A percentile compares a stretch with the other conserved stretches of the same genome.
Evolutionary conservation across 1,139 yeast genomes (phyloP).

Genomic region (Taphrina populina): DNA sequence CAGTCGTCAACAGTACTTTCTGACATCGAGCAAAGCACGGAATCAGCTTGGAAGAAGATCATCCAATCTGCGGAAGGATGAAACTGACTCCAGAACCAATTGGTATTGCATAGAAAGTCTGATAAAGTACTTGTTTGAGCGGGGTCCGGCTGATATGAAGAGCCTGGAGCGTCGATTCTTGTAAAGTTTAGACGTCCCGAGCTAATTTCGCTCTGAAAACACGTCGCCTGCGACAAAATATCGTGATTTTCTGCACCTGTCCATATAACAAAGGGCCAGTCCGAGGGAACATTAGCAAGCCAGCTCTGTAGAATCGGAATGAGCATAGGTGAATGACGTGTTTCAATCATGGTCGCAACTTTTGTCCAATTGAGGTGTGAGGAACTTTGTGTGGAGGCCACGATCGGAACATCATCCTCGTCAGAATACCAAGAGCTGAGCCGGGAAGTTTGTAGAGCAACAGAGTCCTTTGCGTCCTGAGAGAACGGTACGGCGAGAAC

Average conservation of each 20-base stretch:
- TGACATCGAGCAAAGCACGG: constrained; percentile 18
- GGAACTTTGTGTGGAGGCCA: not conserved
- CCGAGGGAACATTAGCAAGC: constrained; percentile 23
- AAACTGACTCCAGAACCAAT: constrained; percentile 30
- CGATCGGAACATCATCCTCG: not conserved
- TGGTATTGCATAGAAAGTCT: constrained; percentile 5
- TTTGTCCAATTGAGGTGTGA: constrained; percentile 19
- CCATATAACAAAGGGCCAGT: constrained; percentile 32
- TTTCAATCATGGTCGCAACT: constrained; percentile 30
- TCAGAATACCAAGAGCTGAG: constrained; percentile 3
- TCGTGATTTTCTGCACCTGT: constrained; percentile 10
- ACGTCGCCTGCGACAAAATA: not conserved
- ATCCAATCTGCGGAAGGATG: constrained; percentile 29
- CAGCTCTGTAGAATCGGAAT: constrained; percentile 19
- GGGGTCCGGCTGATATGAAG: constrained; percentile 8
- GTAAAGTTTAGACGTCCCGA: constrained; percentile 12
- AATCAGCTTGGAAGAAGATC: constrained; percentile 28
- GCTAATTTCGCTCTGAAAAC: constrained; percentile 2
- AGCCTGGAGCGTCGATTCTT: constrained; percentile 1
- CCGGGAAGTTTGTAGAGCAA: not conserved
- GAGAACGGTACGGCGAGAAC: not conserved
- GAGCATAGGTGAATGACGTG: constrained; percentile 29
- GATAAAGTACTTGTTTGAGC: constrained; percentile 5
- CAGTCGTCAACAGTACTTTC: constrained; percentile 23
- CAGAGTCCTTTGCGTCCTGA: not conserved